Evolutionary conservation across 140 eudicot genomes (phyloP).

Genomic region (Cichorium intybus): DNA sequence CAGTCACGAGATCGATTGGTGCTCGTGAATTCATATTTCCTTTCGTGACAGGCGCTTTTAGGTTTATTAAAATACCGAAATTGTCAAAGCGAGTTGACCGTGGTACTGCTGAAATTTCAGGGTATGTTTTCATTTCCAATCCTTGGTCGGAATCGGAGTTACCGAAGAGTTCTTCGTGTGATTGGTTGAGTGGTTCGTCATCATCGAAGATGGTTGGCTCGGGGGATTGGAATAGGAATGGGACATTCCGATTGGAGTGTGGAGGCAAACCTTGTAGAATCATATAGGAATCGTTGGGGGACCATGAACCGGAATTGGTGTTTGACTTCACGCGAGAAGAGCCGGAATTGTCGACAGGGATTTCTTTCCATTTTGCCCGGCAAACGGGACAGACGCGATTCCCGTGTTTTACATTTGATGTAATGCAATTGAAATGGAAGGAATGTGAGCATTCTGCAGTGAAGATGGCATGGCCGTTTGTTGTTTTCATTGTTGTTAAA

Average conservation of each 20-base stretch:
- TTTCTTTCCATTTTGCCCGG: slow-evolving; percentile 81
- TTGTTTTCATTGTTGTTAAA: slow-evolving; percentile 62
- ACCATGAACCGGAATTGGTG: slow-evolving; percentile 36
- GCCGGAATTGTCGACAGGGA: slow-evolving; percentile 54
- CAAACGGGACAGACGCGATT: slow-evolving; percentile 82
- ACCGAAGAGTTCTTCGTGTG: slow-evolving; percentile 20
- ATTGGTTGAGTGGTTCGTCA: slow-evolving; percentile 45
- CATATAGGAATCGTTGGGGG: slow-evolving; percentile 48
- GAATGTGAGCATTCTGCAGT: slow-evolving; percentile 97
- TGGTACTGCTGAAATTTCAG: slow-evolving; percentile 65
- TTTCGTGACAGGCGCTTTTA: slow-evolving; percentile 60
- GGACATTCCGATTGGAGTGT: slow-evolving; percentile 23
- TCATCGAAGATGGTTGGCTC: slow-evolving; percentile 69
- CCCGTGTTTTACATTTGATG: slow-evolving; percentile 90
- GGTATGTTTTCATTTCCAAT: slow-evolving; percentile 56
- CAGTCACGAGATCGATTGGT: slow-evolving; percentile 76
- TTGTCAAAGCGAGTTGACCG: slow-evolving; percentile 38
- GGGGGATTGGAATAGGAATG: slow-evolving; percentile 41
- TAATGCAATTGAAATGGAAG: slow-evolving; percentile 87
- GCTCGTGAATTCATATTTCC: slow-evolving; percentile 47
- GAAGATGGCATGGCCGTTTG: slow-evolving; percentile 82
- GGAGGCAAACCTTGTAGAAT: slow-evolving; percentile 42
- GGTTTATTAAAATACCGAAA: slow-evolving; percentile 61
- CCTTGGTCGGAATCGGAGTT: slow-evolving; percentile 30
- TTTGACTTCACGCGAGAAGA: slow-evolving; percentile 39